A percentile compares a stretch with the other conserved stretches of the same genome.
These are phyloP conservation scores for Yamadazyma diospyri DNA, from an alignment of 1,139 yeast genomes.

Conservation along the genomic window DNA sequence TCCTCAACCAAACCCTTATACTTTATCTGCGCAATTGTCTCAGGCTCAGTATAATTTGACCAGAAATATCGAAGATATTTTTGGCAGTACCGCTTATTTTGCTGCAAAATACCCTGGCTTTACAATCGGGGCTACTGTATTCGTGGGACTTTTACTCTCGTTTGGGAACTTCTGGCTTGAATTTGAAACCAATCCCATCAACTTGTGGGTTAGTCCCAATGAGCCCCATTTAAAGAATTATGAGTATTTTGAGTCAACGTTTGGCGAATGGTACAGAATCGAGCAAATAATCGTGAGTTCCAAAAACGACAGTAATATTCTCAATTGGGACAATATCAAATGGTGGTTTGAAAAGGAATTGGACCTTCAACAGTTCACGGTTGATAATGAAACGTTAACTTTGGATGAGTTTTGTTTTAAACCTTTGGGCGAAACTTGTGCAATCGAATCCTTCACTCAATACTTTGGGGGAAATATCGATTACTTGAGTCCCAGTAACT, in stretches of 20 bases:
- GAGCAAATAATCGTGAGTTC: conserved; percentile 81
- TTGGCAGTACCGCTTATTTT: conserved; percentile 43
- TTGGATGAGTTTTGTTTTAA: conserved; percentile 78
- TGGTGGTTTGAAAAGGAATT: conserved; percentile 89
- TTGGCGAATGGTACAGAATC: conserved; percentile 90
- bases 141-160: conserved; percentile 45
- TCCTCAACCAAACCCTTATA: conserved; percentile 1
- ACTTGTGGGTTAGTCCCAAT: conserved; percentile 83
- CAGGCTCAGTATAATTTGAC: conserved; percentile 14
- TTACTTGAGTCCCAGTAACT: conserved; percentile 46
- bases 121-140: conserved; percentile 46
- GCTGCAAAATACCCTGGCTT: conserved; percentile 60
- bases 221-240: conserved; percentile 73
- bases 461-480: conserved; percentile 69
- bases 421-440: conserved; percentile 77
- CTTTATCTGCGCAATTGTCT: background rate
- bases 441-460: conserved; percentile 86
- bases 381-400: conserved; percentile 21
- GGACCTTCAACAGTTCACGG: conserved; percentile 39
- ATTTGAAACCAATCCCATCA: conserved; percentile 76
- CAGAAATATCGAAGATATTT: conserved; percentile 26
- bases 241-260: conserved; percentile 66
- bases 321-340: conserved; percentile 59
- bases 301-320: conserved; percentile 53
- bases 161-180: conserved; percentile 51